These are phyloP conservation scores for Russula foetens DNA, from an alignment of 768 basidiomycete species.

Conservation along the genomic window DNA sequence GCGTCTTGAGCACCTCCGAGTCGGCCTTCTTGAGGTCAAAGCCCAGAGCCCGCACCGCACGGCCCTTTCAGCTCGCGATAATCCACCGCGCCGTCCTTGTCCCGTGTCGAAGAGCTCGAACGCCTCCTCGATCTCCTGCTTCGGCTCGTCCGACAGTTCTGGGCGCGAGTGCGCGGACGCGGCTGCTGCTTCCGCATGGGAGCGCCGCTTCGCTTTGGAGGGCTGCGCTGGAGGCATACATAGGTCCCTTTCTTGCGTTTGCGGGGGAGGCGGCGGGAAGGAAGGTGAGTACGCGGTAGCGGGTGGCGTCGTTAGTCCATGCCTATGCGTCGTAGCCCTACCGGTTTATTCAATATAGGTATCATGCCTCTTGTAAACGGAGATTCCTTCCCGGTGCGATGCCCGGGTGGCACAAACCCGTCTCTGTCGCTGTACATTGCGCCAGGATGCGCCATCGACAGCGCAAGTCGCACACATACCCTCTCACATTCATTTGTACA, in stretches of 20 bases:
- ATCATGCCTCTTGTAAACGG: slow-evolving; percentile 1
- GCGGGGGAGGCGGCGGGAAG: no score
- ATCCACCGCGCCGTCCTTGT: slow-evolving; percentile 93
- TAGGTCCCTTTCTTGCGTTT: no score
- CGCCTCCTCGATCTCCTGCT: slow-evolving; percentile 96
- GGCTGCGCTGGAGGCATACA: slow-evolving; percentile 58
- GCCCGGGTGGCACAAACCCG: slow-evolving; percentile 1
- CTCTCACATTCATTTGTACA: slow-evolving; percentile 6
- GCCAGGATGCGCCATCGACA: slow-evolving; percentile 9
- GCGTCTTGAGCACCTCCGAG: slow-evolving; percentile 92
- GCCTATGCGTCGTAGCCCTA: slow-evolving; percentile 4
- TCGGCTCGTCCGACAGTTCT: slow-evolving; percentile 81
- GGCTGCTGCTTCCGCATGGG: not conserved
- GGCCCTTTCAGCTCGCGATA: slow-evolving; percentile 99
- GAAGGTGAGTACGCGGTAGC: not conserved
- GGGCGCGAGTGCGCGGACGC: slow-evolving; percentile 62
- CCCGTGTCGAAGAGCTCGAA: slow-evolving; percentile 99
- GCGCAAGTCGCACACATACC: slow-evolving; percentile 6
- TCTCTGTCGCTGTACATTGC: not conserved
- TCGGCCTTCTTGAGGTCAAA: slow-evolving; percentile 98
- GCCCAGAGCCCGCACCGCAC: slow-evolving; percentile 95
- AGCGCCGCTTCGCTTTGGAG: slow-evolving; percentile 57
- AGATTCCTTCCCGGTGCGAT: not conserved
- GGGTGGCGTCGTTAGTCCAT: not conserved
- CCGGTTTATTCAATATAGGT: not conserved